These are phyloP conservation scores for Phoma sp. DNA, from an alignment of 2,329 filamentous ascomycete species.

Conservation along the genomic window DNA sequence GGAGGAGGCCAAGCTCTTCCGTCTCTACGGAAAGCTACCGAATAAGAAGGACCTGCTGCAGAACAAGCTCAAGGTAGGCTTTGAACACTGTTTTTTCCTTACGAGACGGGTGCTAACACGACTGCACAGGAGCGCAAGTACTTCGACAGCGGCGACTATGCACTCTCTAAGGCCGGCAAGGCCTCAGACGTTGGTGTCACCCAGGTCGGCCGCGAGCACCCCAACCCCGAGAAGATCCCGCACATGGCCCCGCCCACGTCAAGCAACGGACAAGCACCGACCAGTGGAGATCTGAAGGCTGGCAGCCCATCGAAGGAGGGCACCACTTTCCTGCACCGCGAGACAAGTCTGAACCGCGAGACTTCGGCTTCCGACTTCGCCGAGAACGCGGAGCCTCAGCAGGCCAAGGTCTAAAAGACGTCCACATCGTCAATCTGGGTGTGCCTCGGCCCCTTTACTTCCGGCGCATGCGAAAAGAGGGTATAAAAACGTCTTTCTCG, in stretches of 20 bases:
- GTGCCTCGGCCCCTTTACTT: neutral
- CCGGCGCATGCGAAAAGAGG: neutral
- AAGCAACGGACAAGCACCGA: constrained; percentile 48
- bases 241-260: constrained; percentile 75
- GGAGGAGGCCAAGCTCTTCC: constrained; percentile 95
- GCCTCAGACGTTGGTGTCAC: constrained; percentile 93
- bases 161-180: constrained; percentile 96
- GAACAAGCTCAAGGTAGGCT: constrained; percentile 85
- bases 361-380: constrained; percentile 72
- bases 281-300: constrained; percentile 50
- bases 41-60: constrained; percentile 95
- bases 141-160: constrained; percentile 96
- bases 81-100: neutral
- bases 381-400: constrained; percentile 44
- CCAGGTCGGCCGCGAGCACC: constrained; percentile 92
- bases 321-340: constrained; percentile 78
- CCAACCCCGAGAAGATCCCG: constrained; percentile 92
- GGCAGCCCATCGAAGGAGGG: constrained; percentile 90
- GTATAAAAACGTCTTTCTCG: neutral
- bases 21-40: constrained; percentile 96
- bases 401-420: constrained; percentile 11
- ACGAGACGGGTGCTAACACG: constrained; percentile 8
- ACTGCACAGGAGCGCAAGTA: constrained; percentile 81
- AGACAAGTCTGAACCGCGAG: constrained; percentile 78
- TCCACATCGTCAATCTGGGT: neutral